Base-by-base conservation (phyloP, 441 rosid species). In the Jatropha multifida region DNA sequence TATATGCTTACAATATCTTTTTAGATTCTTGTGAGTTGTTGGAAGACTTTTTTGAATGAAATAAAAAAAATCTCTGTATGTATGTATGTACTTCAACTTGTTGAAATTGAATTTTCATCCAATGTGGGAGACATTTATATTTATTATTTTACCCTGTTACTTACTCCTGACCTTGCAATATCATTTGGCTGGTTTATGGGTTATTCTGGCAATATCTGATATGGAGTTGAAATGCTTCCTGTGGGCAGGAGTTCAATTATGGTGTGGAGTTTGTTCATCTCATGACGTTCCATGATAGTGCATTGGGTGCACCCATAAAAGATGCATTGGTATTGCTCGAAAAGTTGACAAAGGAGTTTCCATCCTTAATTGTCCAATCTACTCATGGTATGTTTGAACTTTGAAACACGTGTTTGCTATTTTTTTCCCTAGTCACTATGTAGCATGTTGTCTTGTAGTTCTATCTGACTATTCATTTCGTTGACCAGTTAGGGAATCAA, bases 211-310 rank as follows among this genome's bases (percentile, higher is more conserved):
- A 68, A 69, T 23, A 74, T 58, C 64, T 77, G 72, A 72, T 58
- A 65, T 72, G 65, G 17, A 63, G 44, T 71, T 65, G 51, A 72
- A 74, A 61, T 77, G 37, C 32, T 70, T 80, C 81, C 59, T 74
- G 44, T 42, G 83, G 55, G 73, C 83, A 94, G 98, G 99, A 92
- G 76, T 95, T 90, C 82, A 91, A 88, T 87, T 89, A 81, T 68
- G 98, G 99, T 0, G 74, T 86, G 80, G 99, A 95, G 88, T 91
- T 87, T 85, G 84, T 95, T 74, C 94, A 90, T 83, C 85, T 95
- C 42, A 80, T 93, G 62, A 77, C 89, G 75, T 88, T 93, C 77
- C 81, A 77, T 69, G 89, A 88, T 80, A 82, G 71, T 77, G 84
- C 90, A 74, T 80, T 78, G n/a, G 87, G 78, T 56, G 87, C 78